phyloP scores from a whole-genome alignment of 2,329 filamentous ascomycete species.

The Colletotrichum sp. region DNA sequence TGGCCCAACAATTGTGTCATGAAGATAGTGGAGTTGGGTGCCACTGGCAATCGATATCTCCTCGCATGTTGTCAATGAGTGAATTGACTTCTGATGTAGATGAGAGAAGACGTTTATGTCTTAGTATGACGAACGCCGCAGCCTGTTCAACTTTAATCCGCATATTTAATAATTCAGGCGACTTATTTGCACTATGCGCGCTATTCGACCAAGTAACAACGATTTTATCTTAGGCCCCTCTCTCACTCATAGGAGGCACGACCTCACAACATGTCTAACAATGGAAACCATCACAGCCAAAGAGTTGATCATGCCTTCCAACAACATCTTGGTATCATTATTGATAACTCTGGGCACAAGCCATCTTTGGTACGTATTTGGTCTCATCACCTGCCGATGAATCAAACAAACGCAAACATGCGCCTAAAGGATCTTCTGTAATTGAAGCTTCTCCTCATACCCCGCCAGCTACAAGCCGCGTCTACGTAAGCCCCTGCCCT shows the following conservation, averaged over 20 bases:
- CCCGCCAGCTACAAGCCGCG: neutral
- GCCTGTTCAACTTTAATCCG: neutral
- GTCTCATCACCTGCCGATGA: neutral
- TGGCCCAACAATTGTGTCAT: neutral
- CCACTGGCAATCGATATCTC: neutral
- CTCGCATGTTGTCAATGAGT: neutral
- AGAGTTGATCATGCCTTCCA: neutral
- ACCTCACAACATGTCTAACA: too few species aligned
- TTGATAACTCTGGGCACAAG: neutral
- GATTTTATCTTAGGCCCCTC: too few species aligned
- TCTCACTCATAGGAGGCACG: too few species aligned
- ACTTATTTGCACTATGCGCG: too few species aligned
- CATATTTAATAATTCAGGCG: too few species aligned
- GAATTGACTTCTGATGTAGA: neutral
- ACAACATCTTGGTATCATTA: neutral
- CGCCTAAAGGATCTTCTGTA: neutral
- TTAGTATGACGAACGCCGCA: fast-evolving
- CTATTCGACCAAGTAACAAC: too few species aligned
- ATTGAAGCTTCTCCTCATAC: neutral
- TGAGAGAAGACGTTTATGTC: neutral
- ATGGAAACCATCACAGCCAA: neutral
- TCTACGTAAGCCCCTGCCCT: neutral
- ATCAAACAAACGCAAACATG: neutral
- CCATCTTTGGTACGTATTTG: neutral
- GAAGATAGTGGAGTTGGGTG: neutral